Base-by-base conservation (phyloP, 2,329 filamentous ascomycete species). In the Botryotinia globosa region DNA sequence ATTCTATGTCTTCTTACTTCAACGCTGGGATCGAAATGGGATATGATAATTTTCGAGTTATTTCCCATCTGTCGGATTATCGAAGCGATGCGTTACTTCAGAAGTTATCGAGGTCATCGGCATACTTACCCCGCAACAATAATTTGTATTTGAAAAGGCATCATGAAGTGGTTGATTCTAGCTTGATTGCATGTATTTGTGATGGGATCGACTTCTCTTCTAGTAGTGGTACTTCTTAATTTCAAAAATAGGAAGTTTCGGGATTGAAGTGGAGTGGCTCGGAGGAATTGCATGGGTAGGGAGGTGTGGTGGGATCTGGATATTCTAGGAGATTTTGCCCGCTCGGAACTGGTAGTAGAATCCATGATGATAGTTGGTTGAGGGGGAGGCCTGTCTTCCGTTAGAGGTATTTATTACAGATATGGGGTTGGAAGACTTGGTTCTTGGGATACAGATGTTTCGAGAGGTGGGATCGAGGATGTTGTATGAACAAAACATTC, bases 61-160 rank as follows among this genome's bases (percentile, higher is more conserved):
- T 12, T 45, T n/a, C 4, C 14, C 1, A 37, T 66, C 69, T 29
- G 51, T 61, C 54, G 61, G 37, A n/a, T 42, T 56, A 65, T 77
- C 74, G 34, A 73, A 77, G 2, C 71, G 69, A 18, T 76, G n/a
- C 2, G 37, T 69, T 25, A 75, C 59, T 34, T 73, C 72, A 7
- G 25, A 65, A 22, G 20, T 32, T 39, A 10, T 39, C 32, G 63
- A 25, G 45, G 51, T 62, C 32, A 74, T 72, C 0, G 72, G 73
- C n/a, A 74, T 70, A 32, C 37, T 73, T 16, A 72, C 73, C 18
- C 74, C 73, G 45, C 71, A 74, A 25, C 75, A 76, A 51, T 75
- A 73, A 32, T 71, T 74, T 2, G 68, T 65, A 44, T 62, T 51
- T 22, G 72, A 2, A 14, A 64, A 14, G n/a, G 7, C 5, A 22